These are phyloP conservation scores for Glebionis coronaria DNA, from an alignment of 129 eudicot species.

Conservation along the genomic window DNA sequence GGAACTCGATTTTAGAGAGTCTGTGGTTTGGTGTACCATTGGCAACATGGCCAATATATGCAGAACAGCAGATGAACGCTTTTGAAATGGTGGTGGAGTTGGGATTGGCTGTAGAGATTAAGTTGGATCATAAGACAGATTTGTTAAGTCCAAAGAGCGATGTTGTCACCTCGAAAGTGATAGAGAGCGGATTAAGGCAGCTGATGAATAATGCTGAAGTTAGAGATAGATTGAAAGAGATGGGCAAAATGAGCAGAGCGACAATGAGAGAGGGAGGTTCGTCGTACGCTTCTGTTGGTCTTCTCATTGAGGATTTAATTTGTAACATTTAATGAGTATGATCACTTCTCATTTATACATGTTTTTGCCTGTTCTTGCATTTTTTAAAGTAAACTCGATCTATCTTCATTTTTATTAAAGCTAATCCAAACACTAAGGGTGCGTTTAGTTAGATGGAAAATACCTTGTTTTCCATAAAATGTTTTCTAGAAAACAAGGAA, in stretches of 20 bases:
- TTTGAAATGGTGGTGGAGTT: conserved; percentile 42
- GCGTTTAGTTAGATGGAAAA: too few species aligned
- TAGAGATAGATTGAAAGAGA: conserved; percentile 20
- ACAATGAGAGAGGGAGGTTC: conserved; percentile 43
- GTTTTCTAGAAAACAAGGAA: too few species aligned
- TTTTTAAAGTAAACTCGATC: background rate
- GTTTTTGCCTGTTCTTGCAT: background rate
- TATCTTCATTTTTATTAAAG: too few species aligned
- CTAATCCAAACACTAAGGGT: too few species aligned
- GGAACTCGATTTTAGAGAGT: conserved; percentile 60
- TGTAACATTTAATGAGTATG: background rate
- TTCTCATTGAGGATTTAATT: background rate
- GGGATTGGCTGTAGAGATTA: conserved; percentile 45
- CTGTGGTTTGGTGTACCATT: conserved; percentile 43
- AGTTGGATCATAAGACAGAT: conserved; percentile 35
- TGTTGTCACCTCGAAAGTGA: conserved; percentile 30
- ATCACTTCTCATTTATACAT: background rate
- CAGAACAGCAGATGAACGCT: conserved; percentile 47
- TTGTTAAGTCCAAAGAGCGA: conserved; percentile 9
- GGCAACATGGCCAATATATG: conserved; percentile 40
- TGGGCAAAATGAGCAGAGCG: conserved; percentile 27
- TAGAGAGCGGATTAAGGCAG: conserved; percentile 30
- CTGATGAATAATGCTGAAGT: conserved; percentile 23
- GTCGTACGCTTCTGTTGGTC: conserved; percentile 23
- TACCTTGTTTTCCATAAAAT: too few species aligned